Conservation (phyloP, 331 rosid genomes). For the Rhamnella rubrinervis region DNA sequence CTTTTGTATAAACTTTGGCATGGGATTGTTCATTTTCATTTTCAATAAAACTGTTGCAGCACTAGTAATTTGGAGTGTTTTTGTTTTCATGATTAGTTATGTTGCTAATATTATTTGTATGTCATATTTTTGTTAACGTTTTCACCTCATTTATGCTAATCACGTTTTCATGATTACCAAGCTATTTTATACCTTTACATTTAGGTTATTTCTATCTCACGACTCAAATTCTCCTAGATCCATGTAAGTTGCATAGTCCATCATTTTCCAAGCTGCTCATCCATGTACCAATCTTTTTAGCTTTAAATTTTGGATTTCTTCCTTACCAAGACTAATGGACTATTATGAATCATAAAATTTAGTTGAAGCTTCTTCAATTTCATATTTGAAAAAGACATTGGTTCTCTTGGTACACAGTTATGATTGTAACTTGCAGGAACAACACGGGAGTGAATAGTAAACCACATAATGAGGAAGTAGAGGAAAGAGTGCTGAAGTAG, state of each 20-base stretch:
- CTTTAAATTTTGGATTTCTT: background rate
- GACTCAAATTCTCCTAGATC: too few relatives aligned
- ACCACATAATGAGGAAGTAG: constrained; percentile 27
- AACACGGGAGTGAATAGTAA: constrained; percentile 22
- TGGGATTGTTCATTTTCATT: too few relatives aligned
- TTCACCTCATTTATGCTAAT: too few relatives aligned
- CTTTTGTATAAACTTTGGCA: too few relatives aligned
- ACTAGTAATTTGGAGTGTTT: too few relatives aligned
- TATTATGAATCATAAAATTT: background rate
- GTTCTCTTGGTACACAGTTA: background rate
- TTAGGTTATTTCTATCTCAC: too few relatives aligned
- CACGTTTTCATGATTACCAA: background rate
- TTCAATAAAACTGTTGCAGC: too few relatives aligned
- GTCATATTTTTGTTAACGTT: too few relatives aligned
- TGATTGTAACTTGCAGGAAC: constrained; percentile 29
- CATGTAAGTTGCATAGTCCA: too few relatives aligned
- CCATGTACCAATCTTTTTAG: background rate
- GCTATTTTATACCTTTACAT: background rate
- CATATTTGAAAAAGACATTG: background rate
- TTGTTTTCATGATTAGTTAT: too few relatives aligned
- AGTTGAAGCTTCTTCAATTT: background rate
- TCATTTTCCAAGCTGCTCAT: background rate
- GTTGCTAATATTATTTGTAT: too few relatives aligned
- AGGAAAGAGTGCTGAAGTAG: constrained; percentile 19
- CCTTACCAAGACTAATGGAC: background rate